Conservation (phyloP, 345 rosid species). For the Rhodamnia rubescens region DNA sequence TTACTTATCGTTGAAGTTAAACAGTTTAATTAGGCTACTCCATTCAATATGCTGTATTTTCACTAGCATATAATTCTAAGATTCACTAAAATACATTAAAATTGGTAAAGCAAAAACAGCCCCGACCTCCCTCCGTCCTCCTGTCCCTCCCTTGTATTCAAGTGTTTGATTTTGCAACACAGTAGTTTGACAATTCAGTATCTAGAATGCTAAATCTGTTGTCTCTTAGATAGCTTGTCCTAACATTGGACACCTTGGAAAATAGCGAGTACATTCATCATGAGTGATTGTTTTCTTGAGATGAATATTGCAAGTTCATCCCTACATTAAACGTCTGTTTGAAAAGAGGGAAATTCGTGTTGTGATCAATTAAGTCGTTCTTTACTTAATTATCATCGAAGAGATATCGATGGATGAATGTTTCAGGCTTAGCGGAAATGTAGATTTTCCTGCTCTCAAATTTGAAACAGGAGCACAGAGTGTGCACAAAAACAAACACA, state of each 20-base stretch:
- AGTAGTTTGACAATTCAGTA: not conserved
- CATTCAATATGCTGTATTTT: not conserved
- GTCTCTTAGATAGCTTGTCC: not conserved
- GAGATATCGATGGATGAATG: not conserved
- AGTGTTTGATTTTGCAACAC: not conserved
- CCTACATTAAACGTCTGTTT: not conserved
- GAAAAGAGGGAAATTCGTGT: not conserved
- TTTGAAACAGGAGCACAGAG: not conserved
- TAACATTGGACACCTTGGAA: not conserved
- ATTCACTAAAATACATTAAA: too few relatives aligned
- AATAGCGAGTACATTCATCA: not conserved
- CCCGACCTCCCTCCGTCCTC: too few relatives aligned
- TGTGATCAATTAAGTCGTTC: not conserved
- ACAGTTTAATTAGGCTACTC: not conserved
- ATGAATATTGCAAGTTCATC: not conserved
- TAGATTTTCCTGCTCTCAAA: not conserved
- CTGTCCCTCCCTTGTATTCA: too few relatives aligned
- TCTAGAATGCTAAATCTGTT: not conserved
- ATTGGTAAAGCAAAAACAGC: too few relatives aligned
- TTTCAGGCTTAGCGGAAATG: not conserved
- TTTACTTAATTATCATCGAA: not conserved
- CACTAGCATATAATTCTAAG: too few relatives aligned
- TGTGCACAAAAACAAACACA: not conserved
- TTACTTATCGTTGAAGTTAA: too few relatives aligned
- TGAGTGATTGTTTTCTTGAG: not conserved